Conservation (phyloP, 2,329 filamentous ascomycete species). For the Aspergillus cejpii region DNA sequence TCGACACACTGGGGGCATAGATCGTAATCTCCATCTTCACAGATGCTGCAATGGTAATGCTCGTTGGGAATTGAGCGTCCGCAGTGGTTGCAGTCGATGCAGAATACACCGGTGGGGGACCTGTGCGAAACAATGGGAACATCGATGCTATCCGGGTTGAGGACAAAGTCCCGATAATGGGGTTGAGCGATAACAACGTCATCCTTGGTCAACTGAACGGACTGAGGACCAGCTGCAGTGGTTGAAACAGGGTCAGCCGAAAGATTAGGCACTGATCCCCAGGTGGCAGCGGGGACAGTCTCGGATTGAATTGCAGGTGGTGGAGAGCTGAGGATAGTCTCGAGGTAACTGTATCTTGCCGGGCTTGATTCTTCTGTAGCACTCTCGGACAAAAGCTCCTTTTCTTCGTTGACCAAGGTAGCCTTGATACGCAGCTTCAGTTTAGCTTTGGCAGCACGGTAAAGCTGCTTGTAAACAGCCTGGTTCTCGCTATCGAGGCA, state of each 20-base stretch:
- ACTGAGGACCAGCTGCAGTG: conserved; percentile 6
- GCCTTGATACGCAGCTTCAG: conserved; percentile 88
- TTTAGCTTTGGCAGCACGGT: conserved; percentile 95
- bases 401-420: conserved; percentile 42
- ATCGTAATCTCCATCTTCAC: conserved; percentile 90
- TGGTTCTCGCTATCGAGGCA: conserved; percentile 69
- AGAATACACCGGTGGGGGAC: conserved; percentile 51
- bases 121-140: conserved; percentile 31
- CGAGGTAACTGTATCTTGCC: conserved; percentile 37
- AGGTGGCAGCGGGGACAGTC: conserved; percentile 5
- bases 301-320: conserved; percentile 17
- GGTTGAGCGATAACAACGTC: conserved; percentile 11
- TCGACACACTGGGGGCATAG: conserved; percentile 76
- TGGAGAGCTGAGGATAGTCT: conserved; percentile 36
- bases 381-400: conserved; percentile 16
- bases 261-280: conserved; percentile 9
- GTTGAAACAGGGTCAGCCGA: conserved; percentile 5
- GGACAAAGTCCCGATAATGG: conserved; percentile 24
- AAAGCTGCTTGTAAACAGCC: conserved; percentile 91
- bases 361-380: conserved; percentile 15
- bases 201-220: conserved; percentile 7
- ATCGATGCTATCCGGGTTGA: conserved; percentile 23
- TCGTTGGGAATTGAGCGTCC: conserved; percentile 67
- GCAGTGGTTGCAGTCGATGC: conserved; percentile 92
- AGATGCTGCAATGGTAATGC: conserved; percentile 92